phyloP scores from a whole-genome alignment of 805 yeast species.

The Saturnispora saitoi region DNA sequence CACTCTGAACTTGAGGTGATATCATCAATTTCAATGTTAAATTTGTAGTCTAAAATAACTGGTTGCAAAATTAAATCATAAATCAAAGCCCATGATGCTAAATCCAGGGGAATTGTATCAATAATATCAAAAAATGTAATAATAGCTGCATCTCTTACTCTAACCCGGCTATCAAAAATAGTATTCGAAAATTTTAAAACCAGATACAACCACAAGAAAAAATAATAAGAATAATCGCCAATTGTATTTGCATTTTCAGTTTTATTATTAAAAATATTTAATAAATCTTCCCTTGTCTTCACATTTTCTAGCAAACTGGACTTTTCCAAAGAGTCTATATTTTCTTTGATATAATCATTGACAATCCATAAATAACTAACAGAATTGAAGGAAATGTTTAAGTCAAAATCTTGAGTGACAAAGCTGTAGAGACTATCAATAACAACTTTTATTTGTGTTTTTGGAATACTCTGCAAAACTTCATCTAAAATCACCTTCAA shows the following conservation, averaged over 20 bases:
- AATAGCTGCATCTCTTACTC: conserved; percentile 82
- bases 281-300: conserved; percentile 19
- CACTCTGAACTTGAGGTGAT: conserved; percentile 29
- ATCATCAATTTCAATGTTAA: conserved; percentile 9
- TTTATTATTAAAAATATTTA: conserved; percentile 8
- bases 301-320: conserved; percentile 6
- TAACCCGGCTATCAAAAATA: conserved; percentile 57
- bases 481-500: conserved; percentile 81
- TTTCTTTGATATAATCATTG: conserved; percentile 59
- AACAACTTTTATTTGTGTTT: conserved; percentile 50
- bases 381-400: conserved; percentile 85
- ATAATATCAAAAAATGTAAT: conserved; percentile 81
- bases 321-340: conserved; percentile 14
- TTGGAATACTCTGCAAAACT: conserved; percentile 65
- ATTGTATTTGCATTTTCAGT: conserved; percentile 10
- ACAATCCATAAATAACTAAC: conserved; percentile 89
- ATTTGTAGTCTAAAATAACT: conserved; percentile 28
- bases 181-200: conserved; percentile 54
- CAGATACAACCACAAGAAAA: conserved; percentile 56
- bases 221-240: conserved; percentile 23
- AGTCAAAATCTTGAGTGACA: conserved; percentile 59
- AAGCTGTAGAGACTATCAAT: conserved; percentile 68
- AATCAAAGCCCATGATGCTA: conserved; percentile 63
- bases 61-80: conserved; percentile 53
- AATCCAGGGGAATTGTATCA: conserved; percentile 55